phyloP scores from a whole-genome alignment of 306 rosid species.

The Erythrophleum fordii region DNA sequence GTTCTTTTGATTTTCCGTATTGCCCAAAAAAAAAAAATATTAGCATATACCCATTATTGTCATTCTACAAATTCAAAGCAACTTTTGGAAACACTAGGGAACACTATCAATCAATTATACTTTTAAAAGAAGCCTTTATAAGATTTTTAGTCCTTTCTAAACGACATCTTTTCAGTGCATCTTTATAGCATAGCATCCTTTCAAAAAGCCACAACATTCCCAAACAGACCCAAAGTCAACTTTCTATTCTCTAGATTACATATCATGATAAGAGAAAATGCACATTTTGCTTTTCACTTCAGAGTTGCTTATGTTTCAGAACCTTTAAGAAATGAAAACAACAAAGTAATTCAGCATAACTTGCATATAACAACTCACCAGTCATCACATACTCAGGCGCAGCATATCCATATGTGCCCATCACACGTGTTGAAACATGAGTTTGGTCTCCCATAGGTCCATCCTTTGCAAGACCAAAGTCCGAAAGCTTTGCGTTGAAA shows the following conservation, averaged over 20 bases:
- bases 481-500: slow-evolving; percentile 91
- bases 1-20: not conserved
- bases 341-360: slow-evolving; percentile 21
- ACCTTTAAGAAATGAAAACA: slow-evolving; percentile 6
- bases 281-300: not conserved
- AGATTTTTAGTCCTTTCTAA: not conserved
- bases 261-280: slow-evolving; percentile 15
- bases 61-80: not conserved
- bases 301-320: slow-evolving; percentile 1
- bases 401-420: slow-evolving; percentile 97
- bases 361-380: slow-evolving; percentile 59
- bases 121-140: not conserved
- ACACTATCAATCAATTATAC: not conserved
- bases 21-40: not conserved
- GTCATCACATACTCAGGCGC: slow-evolving; percentile 98
- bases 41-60: not conserved
- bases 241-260: slow-evolving; percentile 7
- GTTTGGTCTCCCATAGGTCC: slow-evolving; percentile 98
- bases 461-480: slow-evolving; percentile 96
- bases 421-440: slow-evolving; percentile 94
- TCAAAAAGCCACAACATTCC: not conserved
- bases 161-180: not conserved
- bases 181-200: not conserved
- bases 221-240: slow-evolving; percentile 11
- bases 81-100: not conserved